A percentile compares a stretch with the other conserved stretches of the same genome.
These are phyloP conservation scores for Wilhelminamyces savonicus DNA, from an alignment of 805 yeast genomes.

Conservation along the genomic window DNA sequence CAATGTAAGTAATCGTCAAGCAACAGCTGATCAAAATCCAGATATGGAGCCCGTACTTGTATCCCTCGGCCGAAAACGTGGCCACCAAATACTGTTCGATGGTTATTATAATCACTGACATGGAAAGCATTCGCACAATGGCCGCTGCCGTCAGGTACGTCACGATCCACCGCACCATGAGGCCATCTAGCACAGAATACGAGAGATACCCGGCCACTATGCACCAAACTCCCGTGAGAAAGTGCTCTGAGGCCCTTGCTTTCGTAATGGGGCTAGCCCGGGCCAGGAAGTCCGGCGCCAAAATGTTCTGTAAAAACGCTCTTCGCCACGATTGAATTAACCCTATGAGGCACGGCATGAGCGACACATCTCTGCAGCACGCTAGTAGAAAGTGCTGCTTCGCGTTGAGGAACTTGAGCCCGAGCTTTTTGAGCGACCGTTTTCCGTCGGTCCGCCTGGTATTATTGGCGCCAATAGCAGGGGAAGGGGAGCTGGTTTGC, in stretches of 20 bases:
- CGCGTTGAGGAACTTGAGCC: slow-evolving; percentile 66
- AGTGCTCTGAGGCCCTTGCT: slow-evolving; percentile 71
- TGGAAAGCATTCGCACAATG: slow-evolving; percentile 75
- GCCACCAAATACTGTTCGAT: slow-evolving; percentile 63
- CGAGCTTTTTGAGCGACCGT: slow-evolving; percentile 45
- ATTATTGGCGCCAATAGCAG: not conserved
- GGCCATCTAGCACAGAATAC: slow-evolving; percentile 77
- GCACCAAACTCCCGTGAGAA: slow-evolving; percentile 89
- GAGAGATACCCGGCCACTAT: slow-evolving; percentile 80
- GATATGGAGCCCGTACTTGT: slow-evolving; percentile 71
- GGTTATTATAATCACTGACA: slow-evolving; percentile 67
- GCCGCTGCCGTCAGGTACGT: slow-evolving; percentile 86
- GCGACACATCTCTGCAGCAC: slow-evolving; percentile 70
- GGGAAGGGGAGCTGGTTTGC: slow-evolving; percentile 2
- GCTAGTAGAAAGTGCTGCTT: slow-evolving; percentile 72
- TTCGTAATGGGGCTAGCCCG: slow-evolving; percentile 33
- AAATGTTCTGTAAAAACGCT: slow-evolving; percentile 18
- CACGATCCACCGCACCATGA: slow-evolving; percentile 91
- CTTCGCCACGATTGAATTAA: slow-evolving; percentile 39
- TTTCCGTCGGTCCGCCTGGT: slow-evolving; percentile 6
- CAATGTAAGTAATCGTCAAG: slow-evolving; percentile 70
- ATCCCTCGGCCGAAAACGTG: slow-evolving; percentile 60
- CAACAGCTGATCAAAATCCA: slow-evolving; percentile 91
- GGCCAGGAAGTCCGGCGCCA: slow-evolving; percentile 3
- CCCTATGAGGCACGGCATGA: slow-evolving; percentile 61